These are phyloP conservation scores for Schizochytrium sp. DNA, from an alignment of 108 stramenopile species.

Conservation along the genomic window DNA sequence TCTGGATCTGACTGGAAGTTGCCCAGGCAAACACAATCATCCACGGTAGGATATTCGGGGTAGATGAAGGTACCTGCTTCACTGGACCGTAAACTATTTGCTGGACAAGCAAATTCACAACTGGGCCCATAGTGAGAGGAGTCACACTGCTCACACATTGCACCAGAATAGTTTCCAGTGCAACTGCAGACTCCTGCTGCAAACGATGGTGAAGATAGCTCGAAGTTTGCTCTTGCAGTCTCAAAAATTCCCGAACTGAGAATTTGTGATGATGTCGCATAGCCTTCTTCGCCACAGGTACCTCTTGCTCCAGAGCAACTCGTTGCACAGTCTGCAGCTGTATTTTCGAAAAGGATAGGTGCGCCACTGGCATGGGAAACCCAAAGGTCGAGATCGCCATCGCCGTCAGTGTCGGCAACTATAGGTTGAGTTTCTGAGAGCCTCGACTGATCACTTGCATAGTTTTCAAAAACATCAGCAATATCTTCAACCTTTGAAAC, in stretches of 20 bases:
- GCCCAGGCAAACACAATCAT: too few relatives aligned
- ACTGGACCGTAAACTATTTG: neutral
- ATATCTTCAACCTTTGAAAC: neutral
- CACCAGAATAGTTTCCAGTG: neutral
- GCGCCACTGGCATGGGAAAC: neutral
- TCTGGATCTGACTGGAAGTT: too few relatives aligned
- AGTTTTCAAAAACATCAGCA: neutral
- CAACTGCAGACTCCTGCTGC: constrained; percentile 43
- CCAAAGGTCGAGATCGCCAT: constrained; percentile 38
- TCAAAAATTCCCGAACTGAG: neutral
- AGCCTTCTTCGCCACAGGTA: neutral
- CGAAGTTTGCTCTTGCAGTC: neutral
- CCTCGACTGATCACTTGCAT: neutral
- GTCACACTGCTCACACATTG: constrained; percentile 28
- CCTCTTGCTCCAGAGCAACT: neutral
- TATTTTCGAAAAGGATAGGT: neutral
- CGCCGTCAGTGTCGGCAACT: neutral
- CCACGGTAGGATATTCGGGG: too few relatives aligned
- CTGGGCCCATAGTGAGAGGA: neutral
- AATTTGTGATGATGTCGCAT: too few relatives aligned
- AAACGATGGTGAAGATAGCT: neutral
- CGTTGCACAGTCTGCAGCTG: constrained; percentile 14
- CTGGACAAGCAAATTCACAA: neutral
- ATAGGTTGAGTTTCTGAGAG: neutral
- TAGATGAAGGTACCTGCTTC: too few relatives aligned